A percentile compares a stretch with the other conserved stretches of the same genome.
phyloP scores from a whole-genome alignment of 2,329 filamentous ascomycete genomes.

The Waltergamsia citrina region DNA sequence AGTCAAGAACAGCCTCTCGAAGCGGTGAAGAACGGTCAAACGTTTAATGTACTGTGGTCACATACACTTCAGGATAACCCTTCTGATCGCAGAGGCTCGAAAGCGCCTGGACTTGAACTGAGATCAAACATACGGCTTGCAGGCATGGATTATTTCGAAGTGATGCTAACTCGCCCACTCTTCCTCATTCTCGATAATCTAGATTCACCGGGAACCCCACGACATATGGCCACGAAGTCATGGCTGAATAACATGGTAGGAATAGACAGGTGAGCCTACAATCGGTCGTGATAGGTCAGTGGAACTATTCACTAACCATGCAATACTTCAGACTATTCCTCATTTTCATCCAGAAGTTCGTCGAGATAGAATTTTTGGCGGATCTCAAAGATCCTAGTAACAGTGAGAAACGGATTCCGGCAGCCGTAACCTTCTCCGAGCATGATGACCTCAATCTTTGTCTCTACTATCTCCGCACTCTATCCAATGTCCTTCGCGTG shows the following conservation, averaged over 20 bases:
- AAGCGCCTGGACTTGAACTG: constrained; percentile 25
- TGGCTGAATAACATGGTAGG: constrained; percentile 67
- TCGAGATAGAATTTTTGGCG: constrained; percentile 41
- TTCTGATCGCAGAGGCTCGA: constrained; percentile 40
- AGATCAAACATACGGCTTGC: constrained; percentile 31
- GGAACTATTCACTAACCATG: no score
- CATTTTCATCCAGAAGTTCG: constrained; percentile 49
- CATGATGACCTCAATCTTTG: constrained; percentile 68
- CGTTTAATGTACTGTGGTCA: constrained; percentile 73
- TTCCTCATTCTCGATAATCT: constrained; percentile 76
- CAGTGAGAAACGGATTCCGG: constrained; percentile 8
- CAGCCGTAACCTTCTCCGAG: constrained; percentile 24
- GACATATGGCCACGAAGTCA: constrained; percentile 66
- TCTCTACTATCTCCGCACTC: constrained; percentile 66
- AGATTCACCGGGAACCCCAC: constrained; percentile 60
- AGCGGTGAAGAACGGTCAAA: constrained; percentile 52
- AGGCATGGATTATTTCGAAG: constrained; percentile 54
- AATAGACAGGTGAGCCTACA: constrained; percentile 47
- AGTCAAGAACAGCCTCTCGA: no score
- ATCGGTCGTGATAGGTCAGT: no score
- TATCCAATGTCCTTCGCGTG: constrained; percentile 65
- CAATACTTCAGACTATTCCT: constrained; percentile 49
- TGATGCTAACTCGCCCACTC: constrained; percentile 71
- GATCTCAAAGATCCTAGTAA: constrained; percentile 5
- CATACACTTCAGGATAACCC: constrained; percentile 59